Evolutionary conservation across 352 stramenopile species (phyloP).

Genomic region (Globisporangium viniferum): DNA sequence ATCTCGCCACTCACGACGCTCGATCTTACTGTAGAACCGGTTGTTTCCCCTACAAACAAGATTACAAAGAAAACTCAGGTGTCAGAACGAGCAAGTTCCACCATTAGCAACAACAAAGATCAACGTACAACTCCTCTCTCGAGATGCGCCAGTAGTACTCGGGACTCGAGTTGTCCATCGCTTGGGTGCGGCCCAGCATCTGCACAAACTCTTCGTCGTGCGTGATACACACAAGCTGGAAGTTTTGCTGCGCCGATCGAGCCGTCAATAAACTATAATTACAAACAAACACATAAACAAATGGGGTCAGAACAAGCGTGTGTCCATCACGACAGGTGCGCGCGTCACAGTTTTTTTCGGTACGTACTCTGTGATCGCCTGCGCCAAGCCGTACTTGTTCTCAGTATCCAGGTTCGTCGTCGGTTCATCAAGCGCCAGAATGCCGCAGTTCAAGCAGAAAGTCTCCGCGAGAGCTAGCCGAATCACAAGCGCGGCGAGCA

Average conservation of each 20-base stretch:
- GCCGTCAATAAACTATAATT: conserved; percentile 91
- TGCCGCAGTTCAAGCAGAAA: conserved; percentile 98
- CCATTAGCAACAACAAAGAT: neutral
- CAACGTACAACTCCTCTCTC: conserved; percentile 75
- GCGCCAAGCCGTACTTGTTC: conserved; percentile 93
- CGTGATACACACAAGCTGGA: conserved; percentile 99
- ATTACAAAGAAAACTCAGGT: neutral
- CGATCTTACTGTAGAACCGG: conserved; percentile 83
- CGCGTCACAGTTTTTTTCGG: neutral
- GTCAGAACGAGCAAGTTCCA: conserved; percentile 5
- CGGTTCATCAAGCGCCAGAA: conserved; percentile 98
- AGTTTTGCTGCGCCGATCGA: conserved; percentile 95
- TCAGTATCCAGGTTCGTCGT: conserved; percentile 97
- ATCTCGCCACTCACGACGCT: conserved; percentile 62
- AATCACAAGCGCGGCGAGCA: conserved; percentile 96
- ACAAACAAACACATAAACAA: conserved; percentile 1
- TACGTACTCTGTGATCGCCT: conserved; percentile 85
- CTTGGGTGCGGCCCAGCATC: conserved; percentile 81
- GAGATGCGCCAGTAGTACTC: conserved; percentile 86
- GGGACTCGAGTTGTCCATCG: conserved; percentile 65
- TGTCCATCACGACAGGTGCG: neutral
- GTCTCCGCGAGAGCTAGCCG: conserved; percentile 97
- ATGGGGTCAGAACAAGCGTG: neutral
- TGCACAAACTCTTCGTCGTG: conserved; percentile 97
- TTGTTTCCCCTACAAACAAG: conserved; percentile 56